phyloP scores from a whole-genome alignment of 2,329 filamentous ascomycete species.

The Hymenoscyphus repandus region DNA sequence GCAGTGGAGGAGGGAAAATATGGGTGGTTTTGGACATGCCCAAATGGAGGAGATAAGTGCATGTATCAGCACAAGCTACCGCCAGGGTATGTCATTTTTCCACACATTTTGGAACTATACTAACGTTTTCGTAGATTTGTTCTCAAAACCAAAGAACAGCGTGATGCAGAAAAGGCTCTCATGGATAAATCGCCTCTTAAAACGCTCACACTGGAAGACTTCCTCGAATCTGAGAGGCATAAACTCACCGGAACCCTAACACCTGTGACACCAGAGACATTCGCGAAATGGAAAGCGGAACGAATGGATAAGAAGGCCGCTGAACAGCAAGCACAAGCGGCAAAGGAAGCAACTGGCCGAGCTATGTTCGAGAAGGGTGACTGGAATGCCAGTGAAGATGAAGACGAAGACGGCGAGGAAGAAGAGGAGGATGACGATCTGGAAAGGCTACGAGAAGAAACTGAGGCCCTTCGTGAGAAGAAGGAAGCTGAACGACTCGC shows the following conservation, averaged over 20 bases:
- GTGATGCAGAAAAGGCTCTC: slow-evolving; percentile 89
- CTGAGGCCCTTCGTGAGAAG: slow-evolving; percentile 65
- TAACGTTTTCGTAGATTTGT: slow-evolving; percentile 62
- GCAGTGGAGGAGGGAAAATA: slow-evolving; percentile 98
- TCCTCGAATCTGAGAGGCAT: slow-evolving; percentile 91
- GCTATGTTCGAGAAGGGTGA: slow-evolving; percentile 95
- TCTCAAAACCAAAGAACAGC: slow-evolving; percentile 95
- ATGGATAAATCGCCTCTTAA: slow-evolving; percentile 94
- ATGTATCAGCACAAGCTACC: slow-evolving; percentile 97
- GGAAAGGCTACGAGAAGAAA: slow-evolving; percentile 77
- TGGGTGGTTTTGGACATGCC: slow-evolving; percentile 98
- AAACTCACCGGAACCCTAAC: slow-evolving; percentile 89
- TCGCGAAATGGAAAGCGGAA: slow-evolving; percentile 96
- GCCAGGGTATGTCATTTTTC: slow-evolving; percentile 66
- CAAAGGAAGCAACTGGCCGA: slow-evolving; percentile 93
- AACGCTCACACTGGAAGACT: slow-evolving; percentile 94
- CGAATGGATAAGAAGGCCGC: slow-evolving; percentile 92
- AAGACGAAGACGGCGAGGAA: slow-evolving; percentile 41
- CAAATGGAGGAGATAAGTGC: slow-evolving; percentile 94
- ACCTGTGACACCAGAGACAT: slow-evolving; percentile 86
- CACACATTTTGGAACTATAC: slow-evolving; percentile 8
- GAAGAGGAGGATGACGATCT: slow-evolving; percentile 57
- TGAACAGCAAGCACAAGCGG: slow-evolving; percentile 81
- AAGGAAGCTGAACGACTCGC: slow-evolving; percentile 70
- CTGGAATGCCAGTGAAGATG: slow-evolving; percentile 67